Base-by-base conservation (phyloP, 805 yeast species). In the Zygoascus tannicola region DNA sequence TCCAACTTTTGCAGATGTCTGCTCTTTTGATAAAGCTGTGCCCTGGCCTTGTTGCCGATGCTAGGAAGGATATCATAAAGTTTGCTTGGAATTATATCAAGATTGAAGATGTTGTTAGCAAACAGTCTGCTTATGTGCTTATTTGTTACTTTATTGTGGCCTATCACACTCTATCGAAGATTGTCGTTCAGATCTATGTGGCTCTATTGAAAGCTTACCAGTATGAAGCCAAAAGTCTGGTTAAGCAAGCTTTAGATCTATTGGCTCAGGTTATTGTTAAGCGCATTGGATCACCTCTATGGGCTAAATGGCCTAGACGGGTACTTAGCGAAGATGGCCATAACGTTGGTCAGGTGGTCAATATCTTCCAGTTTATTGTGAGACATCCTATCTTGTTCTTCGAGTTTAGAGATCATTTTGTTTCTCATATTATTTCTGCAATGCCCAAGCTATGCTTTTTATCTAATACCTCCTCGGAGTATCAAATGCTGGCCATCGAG, bases 241-340 rank as follows among this genome's bases (percentile, higher is more conserved):
- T 88, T 0, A 77, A 80, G 58, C 94, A 86, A 56, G 94, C 97
- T 0, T 68, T 94, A 32, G 95, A 88, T 55, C 67, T 84, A 3
- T 66, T 92, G 16, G 96, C 97, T 0, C 95, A 96, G 0, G 92
- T 83, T 0, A 72, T 90, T 70, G 78, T 84, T 1, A 71, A 72
- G 44, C 69, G 94, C 42, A 74, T 83, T 63, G 68, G 68, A 4
- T 55, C 71, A 1, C 73, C 78, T 5, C 67, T 72, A 47, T 92
- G 97, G 97, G 74, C 92, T 41, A 88, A 85, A 52, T 87, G 95
- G 88, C 95, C 96, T 0, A 78, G 97, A 51, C 73, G 97, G 42
- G 92, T 90, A 1, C 69, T 92, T 12, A 80, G 88, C 2, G 97
- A 94, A 57, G 94, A 87, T 56, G 90, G 92, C 0, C 83, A 80